Evolutionary conservation across 805 yeast species (phyloP).

Genomic region (Kazachstania psychrophila): DNA sequence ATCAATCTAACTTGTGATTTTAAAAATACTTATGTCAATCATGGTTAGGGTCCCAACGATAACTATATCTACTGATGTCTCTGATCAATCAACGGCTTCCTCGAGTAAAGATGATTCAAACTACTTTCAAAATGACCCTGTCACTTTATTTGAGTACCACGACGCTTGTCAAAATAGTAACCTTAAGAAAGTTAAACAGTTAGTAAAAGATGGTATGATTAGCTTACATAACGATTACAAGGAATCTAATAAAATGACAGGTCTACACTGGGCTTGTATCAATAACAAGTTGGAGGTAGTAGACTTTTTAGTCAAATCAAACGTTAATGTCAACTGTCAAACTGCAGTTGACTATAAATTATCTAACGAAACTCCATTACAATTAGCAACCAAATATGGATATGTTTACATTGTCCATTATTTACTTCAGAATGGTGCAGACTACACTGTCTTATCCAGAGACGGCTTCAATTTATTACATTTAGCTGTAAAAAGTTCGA

Average conservation of each 20-base stretch:
- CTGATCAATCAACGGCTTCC: no score
- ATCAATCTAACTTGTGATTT: no score
- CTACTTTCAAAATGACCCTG: no score
- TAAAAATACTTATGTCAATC: no score
- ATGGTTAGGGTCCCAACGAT: no score
- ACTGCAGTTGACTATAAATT: not conserved
- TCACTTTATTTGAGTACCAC: slow-evolving; percentile 4
- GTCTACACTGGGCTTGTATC: slow-evolving; percentile 86
- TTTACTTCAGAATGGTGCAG: slow-evolving; percentile 55
- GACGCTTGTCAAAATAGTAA: slow-evolving; percentile 50
- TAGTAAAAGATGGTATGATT: slow-evolving; percentile 35
- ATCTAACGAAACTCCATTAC: slow-evolving; percentile 50
- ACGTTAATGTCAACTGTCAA: slow-evolving; percentile 48
- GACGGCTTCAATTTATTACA: slow-evolving; percentile 78
- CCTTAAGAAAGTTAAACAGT: slow-evolving; percentile 38
- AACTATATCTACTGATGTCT: no score
- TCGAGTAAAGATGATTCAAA: no score
- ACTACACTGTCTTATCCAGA: slow-evolving; percentile 46
- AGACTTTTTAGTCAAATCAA: slow-evolving; percentile 48
- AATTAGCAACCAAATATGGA: slow-evolving; percentile 87
- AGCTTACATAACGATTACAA: slow-evolving; percentile 31
- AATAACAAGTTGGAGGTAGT: slow-evolving; percentile 60
- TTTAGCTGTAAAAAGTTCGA: slow-evolving; percentile 80
- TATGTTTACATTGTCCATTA: slow-evolving; percentile 68
- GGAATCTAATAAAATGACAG: slow-evolving; percentile 32